A percentile compares a stretch with the other conserved stretches of the same genome.
Conservation (phyloP, 306 rosid genomes). For the Cicer judaicum region DNA sequence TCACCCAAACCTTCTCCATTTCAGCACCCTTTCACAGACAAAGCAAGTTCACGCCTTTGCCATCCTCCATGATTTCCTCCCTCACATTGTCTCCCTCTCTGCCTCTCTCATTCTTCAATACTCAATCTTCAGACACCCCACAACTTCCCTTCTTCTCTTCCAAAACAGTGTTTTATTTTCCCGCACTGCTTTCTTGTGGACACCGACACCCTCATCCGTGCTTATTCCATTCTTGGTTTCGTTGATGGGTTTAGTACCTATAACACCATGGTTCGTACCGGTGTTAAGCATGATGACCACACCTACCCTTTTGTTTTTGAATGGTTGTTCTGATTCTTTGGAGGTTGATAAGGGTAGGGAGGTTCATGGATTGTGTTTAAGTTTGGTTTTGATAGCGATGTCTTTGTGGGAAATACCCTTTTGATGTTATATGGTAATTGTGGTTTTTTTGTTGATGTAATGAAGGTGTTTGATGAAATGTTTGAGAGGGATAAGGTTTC, state of each 20-base stretch:
- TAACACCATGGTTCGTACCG: constrained; percentile 66
- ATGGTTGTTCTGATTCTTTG: constrained; percentile 62
- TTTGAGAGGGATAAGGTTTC: constrained; percentile 75
- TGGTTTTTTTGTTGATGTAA: constrained; percentile 50
- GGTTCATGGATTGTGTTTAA: constrained; percentile 73
- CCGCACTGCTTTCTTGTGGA: constrained; percentile 73
- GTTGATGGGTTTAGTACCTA: constrained; percentile 60
- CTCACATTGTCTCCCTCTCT: constrained; percentile 68
- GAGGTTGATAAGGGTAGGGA: constrained; percentile 71
- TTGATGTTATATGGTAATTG: constrained; percentile 65
- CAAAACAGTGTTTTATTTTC: constrained; percentile 50
- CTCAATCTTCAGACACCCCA: constrained; percentile 57
- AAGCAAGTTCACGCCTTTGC: constrained; percentile 75
- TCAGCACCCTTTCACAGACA: constrained; percentile 63
- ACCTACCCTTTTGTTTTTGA: constrained; percentile 77
- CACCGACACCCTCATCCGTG: constrained; percentile 80
- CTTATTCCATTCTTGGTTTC: constrained; percentile 58
- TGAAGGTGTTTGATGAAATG: constrained; percentile 80
- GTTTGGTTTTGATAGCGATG: constrained; percentile 65
- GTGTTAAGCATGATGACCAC: constrained; percentile 68
- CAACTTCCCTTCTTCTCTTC: constrained; percentile 56
- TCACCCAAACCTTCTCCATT: constrained; percentile 57
- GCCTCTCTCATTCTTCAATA: constrained; percentile 80
- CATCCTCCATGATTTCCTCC: constrained; percentile 64
- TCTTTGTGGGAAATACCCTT: constrained; percentile 83